Evolutionary conservation across 768 basidiomycete species (phyloP).

Genomic region (Rhizopogon roseolus): DNA sequence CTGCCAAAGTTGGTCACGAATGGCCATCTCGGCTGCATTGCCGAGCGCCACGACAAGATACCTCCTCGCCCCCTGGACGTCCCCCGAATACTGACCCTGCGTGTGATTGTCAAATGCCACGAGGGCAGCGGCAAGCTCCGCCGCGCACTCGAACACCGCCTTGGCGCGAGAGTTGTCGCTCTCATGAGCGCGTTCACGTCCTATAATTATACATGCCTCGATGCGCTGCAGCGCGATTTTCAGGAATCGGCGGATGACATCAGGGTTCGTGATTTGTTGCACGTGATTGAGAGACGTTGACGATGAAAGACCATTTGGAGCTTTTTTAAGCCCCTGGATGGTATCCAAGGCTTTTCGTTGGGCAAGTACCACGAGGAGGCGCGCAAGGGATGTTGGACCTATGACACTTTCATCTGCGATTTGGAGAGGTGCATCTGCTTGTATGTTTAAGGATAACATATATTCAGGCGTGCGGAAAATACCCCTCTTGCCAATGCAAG

Average conservation of each 20-base stretch:
- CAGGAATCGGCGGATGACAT: constrained; percentile 19
- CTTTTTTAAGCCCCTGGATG: constrained; percentile 12
- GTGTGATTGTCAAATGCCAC: constrained; percentile 26
- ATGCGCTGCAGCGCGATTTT: constrained; percentile 15
- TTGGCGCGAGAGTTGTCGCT: constrained; percentile 16
- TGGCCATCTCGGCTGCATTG: constrained; percentile 33
- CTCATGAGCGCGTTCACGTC: constrained; percentile 14
- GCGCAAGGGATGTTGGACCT: constrained; percentile 23
- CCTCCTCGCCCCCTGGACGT: constrained; percentile 17
- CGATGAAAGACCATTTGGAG: constrained; percentile 17
- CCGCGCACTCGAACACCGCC: constrained; percentile 20
- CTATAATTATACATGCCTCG: constrained; percentile 13
- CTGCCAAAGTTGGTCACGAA: constrained; percentile 13
- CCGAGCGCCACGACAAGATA: constrained; percentile 28
- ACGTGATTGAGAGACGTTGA: constrained; percentile 15
- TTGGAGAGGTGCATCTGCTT: constrained; percentile 12
- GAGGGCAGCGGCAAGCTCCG: constrained; percentile 29
- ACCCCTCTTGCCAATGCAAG: constrained; percentile 8
- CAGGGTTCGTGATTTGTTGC: constrained; percentile 21
- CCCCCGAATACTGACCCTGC: constrained; percentile 14
- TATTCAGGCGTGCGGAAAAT: constrained; percentile 18
- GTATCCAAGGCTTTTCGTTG: constrained; percentile 19
- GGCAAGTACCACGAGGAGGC: constrained; percentile 25
- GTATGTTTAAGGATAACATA: constrained; percentile 7
- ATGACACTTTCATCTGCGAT: constrained; percentile 18